Base-by-base conservation (phyloP, 495 filamentous ascomycete genomes). In the Podospora pseudocomata region DNA sequence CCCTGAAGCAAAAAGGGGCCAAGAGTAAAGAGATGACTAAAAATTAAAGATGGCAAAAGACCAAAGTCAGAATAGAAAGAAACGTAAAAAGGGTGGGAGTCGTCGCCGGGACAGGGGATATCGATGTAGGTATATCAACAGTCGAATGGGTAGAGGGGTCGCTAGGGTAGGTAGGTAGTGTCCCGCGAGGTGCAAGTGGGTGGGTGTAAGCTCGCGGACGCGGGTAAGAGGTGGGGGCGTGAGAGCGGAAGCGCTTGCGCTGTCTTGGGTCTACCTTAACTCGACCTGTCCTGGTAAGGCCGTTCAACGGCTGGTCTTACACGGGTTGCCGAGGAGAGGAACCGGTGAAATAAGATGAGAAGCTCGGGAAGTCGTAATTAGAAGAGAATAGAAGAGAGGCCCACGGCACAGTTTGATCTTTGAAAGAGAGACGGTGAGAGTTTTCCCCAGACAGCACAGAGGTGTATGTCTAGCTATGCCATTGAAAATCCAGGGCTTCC, bases 101-200 rank as follows among this genome's bases (percentile, higher is more conserved):
- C 67, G 73, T 73, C 72, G 73, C 74, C 71, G 58, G 74, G 76
- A 78, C 71, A 67, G 68, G 60, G 30, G 61, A 39, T 20, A 19
- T 58, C n/a, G 18, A 27, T 60, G 53, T 60, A 63, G 65, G 64
- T 70, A 69, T 68, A 65, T 70, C 61, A 72, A 68, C 70, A 68
- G 65, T 66, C 64, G 68, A 64, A 54, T 58, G 55, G 60, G 57
- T 65, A 69, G 69, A 72, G 66, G 70, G 71, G 73, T 59, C 15
- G 64, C 53, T 39, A 59, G 65, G 56, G 28, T 63, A 16, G 30
- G n/a, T 58, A 58, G 64, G 60, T 70, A 67, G 70, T 67, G 63
- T 70, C 61, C 65, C 39, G 67, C 44, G 70, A 71, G 72, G 73
- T 58, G 71, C 65, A 68, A 65, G 65, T 65, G 49, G 59, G 16